A percentile compares a stretch with the other conserved stretches of the same genome.
Conservation (phyloP, 176 grass and related monocot genomes). For the Panicum miliaceum region DNA sequence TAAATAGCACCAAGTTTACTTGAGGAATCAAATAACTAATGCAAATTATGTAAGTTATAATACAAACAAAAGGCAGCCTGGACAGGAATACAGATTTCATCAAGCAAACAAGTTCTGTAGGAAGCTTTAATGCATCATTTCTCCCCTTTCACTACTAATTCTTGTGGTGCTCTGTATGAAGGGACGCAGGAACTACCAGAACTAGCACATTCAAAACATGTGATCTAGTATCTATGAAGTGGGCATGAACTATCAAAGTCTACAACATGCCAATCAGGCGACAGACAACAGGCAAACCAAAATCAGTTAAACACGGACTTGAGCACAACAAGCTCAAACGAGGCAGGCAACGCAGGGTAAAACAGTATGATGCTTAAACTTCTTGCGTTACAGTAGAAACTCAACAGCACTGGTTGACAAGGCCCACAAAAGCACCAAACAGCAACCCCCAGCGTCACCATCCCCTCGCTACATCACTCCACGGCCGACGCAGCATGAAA, state of each 20-base stretch:
- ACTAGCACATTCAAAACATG: background rate
- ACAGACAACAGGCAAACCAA: background rate
- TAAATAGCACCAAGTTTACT: background rate
- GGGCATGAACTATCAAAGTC: background rate
- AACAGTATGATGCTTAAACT: background rate
- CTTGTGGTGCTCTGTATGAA: too few species aligned
- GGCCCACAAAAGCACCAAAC: background rate
- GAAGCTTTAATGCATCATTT: background rate
- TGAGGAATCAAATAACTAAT: background rate
- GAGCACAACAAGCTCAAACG: background rate
- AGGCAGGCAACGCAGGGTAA: background rate
- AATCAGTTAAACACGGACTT: background rate
- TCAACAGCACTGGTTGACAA: background rate
- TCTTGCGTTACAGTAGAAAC: background rate
- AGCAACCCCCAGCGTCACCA: background rate
- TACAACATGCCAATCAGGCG: background rate
- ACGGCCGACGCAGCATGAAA: background rate
- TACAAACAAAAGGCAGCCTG: background rate
- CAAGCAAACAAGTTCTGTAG: background rate
- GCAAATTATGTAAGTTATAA: too few species aligned
- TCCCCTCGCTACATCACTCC: background rate
- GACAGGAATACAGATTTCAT: too few species aligned
- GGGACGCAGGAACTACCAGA: background rate
- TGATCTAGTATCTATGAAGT: background rate
- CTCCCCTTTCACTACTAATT: background rate